A percentile compares a stretch with the other conserved stretches of the same genome.
These are phyloP conservation scores for Chlorencoelia australis DNA, from an alignment of 2,329 filamentous ascomycete genomes.

Conservation along the genomic window DNA sequence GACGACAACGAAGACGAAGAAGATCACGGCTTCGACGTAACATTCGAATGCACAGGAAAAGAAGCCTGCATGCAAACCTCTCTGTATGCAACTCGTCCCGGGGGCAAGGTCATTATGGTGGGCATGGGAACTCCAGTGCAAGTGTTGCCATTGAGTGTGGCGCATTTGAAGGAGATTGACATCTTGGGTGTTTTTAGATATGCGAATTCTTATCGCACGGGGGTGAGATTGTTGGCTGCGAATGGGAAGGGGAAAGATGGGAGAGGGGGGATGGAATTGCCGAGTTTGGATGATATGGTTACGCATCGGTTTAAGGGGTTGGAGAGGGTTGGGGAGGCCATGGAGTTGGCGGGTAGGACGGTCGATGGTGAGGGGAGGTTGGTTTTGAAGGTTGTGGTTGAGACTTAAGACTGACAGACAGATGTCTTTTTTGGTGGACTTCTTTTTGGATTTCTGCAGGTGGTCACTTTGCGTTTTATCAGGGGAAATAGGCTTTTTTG, in stretches of 20 bases:
- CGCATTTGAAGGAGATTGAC: slow-evolving; percentile 65
- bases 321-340: slow-evolving; percentile 50
- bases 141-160: slow-evolving; percentile 62
- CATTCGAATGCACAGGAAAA: slow-evolving; percentile 71
- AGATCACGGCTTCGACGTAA: slow-evolving; percentile 55
- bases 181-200: slow-evolving; percentile 72
- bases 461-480: too few relatives aligned
- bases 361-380: slow-evolving; percentile 57
- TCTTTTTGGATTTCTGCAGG: too few relatives aligned
- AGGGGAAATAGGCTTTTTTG: too few relatives aligned
- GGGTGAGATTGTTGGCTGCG: slow-evolving; percentile 51
- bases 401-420: slow-evolving; percentile 36
- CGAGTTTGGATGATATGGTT: slow-evolving; percentile 60
- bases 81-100: slow-evolving; percentile 61
- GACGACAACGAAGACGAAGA: slow-evolving; percentile 40
- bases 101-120: slow-evolving; percentile 65
- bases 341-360: slow-evolving; percentile 60
- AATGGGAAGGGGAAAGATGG: slow-evolving; percentile 13
- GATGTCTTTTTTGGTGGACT: too few relatives aligned
- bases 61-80: slow-evolving; percentile 64
- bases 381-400: slow-evolving; percentile 63
- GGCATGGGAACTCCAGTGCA: slow-evolving; percentile 73
- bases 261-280: slow-evolving; percentile 37
- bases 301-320: slow-evolving; percentile 63
- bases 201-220: slow-evolving; percentile 63